phyloP scores from a whole-genome alignment of 2,329 filamentous ascomycete species.

The Uncinocarpus reesii region DNA sequence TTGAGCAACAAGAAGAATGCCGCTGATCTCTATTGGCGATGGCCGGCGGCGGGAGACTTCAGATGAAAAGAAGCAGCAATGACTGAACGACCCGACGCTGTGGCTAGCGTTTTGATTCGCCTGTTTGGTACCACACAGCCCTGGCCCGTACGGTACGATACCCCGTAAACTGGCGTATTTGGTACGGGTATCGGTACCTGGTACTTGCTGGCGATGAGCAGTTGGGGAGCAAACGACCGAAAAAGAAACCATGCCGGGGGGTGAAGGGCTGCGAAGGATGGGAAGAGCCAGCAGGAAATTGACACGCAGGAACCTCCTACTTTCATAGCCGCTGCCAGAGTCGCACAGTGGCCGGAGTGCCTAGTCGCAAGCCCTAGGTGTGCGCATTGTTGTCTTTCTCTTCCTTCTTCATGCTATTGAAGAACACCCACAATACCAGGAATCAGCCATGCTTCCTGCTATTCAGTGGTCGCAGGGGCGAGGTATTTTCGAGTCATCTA shows the following conservation, averaged over 20 bases:
- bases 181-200: too few species aligned
- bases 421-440: background rate
- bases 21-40: slow-evolving; percentile 3
- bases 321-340: too few species aligned
- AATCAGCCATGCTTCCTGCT: slow-evolving; percentile 2
- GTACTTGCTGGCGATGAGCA: too few species aligned
- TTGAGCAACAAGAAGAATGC: background rate
- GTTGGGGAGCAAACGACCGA: too few species aligned
- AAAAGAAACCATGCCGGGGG: too few species aligned
- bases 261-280: too few species aligned
- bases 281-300: too few species aligned
- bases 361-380: too few species aligned
- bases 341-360: too few species aligned
- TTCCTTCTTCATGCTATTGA: background rate
- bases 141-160: background rate
- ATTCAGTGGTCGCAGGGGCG: slow-evolving; percentile 8
- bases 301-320: too few species aligned
- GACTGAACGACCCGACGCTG: background rate
- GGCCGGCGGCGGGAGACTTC: background rate
- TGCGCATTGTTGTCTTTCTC: background rate
- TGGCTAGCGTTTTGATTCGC: background rate
- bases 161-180: too few species aligned
- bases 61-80: background rate
- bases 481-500: slow-evolving; percentile 15
- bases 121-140: slow-evolving; percentile 2